Evolutionary conservation across 1,139 yeast genomes (phyloP).

Genomic region (Pichia sp.): DNA sequence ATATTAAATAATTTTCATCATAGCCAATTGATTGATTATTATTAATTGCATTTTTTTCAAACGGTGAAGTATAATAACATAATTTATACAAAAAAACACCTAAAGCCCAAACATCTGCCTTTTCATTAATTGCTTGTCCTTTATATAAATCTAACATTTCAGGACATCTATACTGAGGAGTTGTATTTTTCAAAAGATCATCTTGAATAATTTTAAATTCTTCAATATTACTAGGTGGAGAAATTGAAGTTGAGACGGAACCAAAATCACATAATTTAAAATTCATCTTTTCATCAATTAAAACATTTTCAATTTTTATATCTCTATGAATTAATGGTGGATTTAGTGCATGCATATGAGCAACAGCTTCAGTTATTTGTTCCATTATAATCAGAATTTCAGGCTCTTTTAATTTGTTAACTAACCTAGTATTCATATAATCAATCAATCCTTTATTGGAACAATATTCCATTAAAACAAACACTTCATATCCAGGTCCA

Average conservation of each 20-base stretch:
- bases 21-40: conserved; percentile 29
- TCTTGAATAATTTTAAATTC: conserved; percentile 68
- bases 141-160: conserved; percentile 90
- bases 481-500: conserved; percentile 65
- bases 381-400: conserved; percentile 80
- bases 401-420: conserved; percentile 70
- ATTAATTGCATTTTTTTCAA: conserved; percentile 49
- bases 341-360: conserved; percentile 77
- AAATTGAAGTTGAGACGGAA: conserved; percentile 66
- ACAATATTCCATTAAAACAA: conserved; percentile 89
- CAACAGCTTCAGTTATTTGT: conserved; percentile 77
- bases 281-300: conserved; percentile 64
- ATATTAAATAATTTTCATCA: conserved; percentile 63
- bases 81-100: conserved; percentile 87
- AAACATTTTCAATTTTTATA: conserved; percentile 89
- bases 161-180: conserved; percentile 96
- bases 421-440: conserved; percentile 86
- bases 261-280: conserved; percentile 94
- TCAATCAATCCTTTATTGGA: conserved; percentile 82
- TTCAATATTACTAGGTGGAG: conserved; percentile 58
- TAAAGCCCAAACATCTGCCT: conserved; percentile 94
- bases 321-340: conserved; percentile 72
- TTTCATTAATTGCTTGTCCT: conserved; percentile 87
- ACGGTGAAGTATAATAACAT: conserved; percentile 92
- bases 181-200: conserved; percentile 85